Evolutionary conservation across 495 filamentous ascomycete species (phyloP).

Genomic region (Hypomontagnella submonticulosa): DNA sequence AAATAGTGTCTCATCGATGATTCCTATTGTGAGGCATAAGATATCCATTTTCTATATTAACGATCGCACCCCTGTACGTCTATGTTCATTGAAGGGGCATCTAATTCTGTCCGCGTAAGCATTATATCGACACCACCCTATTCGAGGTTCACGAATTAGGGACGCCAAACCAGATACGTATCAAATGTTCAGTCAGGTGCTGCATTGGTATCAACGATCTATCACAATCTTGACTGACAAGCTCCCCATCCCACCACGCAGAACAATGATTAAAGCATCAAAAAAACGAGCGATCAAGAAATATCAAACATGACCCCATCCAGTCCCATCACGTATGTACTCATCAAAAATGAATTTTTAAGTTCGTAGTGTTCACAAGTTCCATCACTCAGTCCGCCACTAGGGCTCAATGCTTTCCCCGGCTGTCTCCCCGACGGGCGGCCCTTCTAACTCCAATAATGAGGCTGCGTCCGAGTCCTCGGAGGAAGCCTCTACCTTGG

Average conservation of each 20-base stretch:
- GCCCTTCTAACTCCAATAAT: conserved; percentile 8
- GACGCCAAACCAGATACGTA: background rate
- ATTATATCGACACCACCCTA: no score
- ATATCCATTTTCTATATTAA: no score
- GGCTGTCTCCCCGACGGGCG: background rate
- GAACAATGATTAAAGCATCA: conserved; percentile 24
- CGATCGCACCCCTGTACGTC: no score
- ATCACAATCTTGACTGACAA: conserved; percentile 40
- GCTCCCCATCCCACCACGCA: conserved; percentile 26
- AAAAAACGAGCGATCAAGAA: conserved; percentile 10
- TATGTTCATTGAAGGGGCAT: no score
- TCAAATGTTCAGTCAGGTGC: conserved; percentile 26
- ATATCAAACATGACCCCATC: conserved; percentile 14
- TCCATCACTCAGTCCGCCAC: background rate
- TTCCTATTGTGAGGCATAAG: no score
- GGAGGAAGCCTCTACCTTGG: conserved; percentile 16
- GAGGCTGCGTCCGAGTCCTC: background rate
- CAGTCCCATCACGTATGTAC: conserved; percentile 28
- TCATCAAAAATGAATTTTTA: conserved; percentile 8
- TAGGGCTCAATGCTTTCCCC: background rate
- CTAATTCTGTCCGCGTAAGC: no score
- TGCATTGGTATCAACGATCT: conserved; percentile 49
- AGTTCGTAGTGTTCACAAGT: conserved; percentile 3
- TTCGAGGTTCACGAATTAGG: no score
- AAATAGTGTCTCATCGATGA: no score